A percentile compares a stretch with the other conserved stretches of the same genome.
phyloP scores from a whole-genome alignment of 306 rosid genomes.

The Acacia melanoxylon region DNA sequence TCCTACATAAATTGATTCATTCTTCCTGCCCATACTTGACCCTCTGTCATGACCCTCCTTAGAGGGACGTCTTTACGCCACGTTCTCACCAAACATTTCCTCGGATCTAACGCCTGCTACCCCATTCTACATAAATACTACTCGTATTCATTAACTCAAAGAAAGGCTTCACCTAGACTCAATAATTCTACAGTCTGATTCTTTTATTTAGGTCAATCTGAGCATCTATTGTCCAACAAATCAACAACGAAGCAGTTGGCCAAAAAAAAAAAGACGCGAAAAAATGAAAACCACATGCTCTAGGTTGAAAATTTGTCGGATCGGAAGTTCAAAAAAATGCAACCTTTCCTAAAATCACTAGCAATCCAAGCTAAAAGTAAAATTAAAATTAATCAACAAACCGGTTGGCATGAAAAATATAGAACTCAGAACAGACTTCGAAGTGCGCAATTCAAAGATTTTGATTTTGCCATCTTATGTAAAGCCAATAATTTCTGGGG shows the following conservation, averaged over 20 bases:
- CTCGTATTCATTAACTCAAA: constrained; percentile 19
- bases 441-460: not conserved
- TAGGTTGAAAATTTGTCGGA: not conserved
- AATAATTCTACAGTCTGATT: not conserved
- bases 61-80: constrained; percentile 30
- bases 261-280: not conserved
- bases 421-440: constrained; percentile 6
- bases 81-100: constrained; percentile 40
- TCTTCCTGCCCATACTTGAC: constrained; percentile 7
- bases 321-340: not conserved
- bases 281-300: too few species aligned
- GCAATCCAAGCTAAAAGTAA: not conserved
- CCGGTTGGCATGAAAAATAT: not conserved
- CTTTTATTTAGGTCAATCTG: constrained; percentile 27
- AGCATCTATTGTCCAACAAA: constrained; percentile 19
- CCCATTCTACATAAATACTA: constrained; percentile 15
- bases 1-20: too few species aligned
- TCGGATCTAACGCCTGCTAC: constrained; percentile 50
- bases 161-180: constrained; percentile 29
- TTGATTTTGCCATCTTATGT: not conserved
- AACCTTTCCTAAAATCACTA: not conserved
- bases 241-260: not conserved
- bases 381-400: not conserved
- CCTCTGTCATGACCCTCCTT: constrained; percentile 30
- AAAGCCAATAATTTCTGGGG: not conserved